Evolutionary conservation across 2,329 filamentous ascomycete species (phyloP).

Genomic region (Ceratocystis destructans): DNA sequence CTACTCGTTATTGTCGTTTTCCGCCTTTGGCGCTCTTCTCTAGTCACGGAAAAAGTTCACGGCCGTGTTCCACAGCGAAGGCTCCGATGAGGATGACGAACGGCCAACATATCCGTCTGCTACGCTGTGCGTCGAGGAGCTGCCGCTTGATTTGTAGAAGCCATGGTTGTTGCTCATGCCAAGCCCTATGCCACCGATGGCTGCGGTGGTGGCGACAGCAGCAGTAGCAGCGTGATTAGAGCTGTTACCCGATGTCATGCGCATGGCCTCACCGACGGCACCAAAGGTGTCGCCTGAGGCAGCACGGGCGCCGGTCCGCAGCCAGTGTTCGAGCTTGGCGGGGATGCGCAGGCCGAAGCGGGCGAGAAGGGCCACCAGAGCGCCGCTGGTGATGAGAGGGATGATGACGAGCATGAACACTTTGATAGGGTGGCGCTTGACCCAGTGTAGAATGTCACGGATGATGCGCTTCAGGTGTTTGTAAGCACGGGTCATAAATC

Average conservation of each 20-base stretch:
- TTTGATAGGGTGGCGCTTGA: constrained; percentile 70
- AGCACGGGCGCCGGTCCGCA: constrained; percentile 40
- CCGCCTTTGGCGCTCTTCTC: background rate
- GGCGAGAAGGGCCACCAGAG: constrained; percentile 60
- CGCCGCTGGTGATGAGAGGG: constrained; percentile 74
- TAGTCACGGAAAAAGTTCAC: constrained; percentile 16
- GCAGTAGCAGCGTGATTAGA: constrained; percentile 23
- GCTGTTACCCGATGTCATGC: constrained; percentile 32
- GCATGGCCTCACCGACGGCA: constrained; percentile 41
- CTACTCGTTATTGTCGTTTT: background rate
- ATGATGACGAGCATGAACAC: constrained; percentile 78
- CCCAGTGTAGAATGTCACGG: constrained; percentile 67
- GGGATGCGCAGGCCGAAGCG: constrained; percentile 71
- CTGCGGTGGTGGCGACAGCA: constrained; percentile 12
- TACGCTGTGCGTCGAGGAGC: constrained; percentile 9
- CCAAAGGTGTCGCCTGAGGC: constrained; percentile 36
- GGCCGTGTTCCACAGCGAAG: constrained; percentile 14
- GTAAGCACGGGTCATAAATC: constrained; percentile 61
- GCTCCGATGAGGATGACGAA: background rate
- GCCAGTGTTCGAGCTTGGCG: constrained; percentile 43
- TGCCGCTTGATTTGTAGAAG: constrained; percentile 8
- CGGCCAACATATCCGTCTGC: constrained; percentile 1
- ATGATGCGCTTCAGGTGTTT: constrained; percentile 66
- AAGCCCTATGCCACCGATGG: background rate
- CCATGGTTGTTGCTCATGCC: background rate